These are phyloP conservation scores for Lablab purpureus DNA, from an alignment of 306 rosid genomes.

Conservation along the genomic window DNA sequence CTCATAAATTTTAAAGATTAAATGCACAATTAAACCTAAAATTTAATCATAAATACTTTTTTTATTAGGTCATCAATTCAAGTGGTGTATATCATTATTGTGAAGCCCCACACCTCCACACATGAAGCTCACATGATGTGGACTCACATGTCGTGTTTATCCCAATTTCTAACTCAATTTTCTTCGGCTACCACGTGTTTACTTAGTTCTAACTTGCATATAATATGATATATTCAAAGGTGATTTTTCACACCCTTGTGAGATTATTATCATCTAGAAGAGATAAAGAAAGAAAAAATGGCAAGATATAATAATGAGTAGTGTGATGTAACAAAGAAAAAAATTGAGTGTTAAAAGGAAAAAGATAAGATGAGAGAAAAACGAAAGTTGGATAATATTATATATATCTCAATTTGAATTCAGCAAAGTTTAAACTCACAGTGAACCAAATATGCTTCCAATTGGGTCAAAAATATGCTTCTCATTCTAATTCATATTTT, in stretches of 20 bases:
- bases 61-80: too few relatives aligned
- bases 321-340: neutral
- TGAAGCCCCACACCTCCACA: too few relatives aligned
- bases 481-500: neutral
- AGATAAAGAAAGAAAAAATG: neutral
- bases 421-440: neutral
- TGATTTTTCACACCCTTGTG: neutral
- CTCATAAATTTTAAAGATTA: too few relatives aligned
- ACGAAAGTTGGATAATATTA: neutral
- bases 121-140: neutral
- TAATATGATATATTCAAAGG: neutral
- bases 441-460: neutral
- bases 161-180: neutral
- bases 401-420: neutral
- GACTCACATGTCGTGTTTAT: neutral
- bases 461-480: slow-evolving; percentile 35
- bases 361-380: neutral
- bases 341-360: neutral
- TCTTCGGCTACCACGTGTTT: neutral
- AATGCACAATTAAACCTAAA: too few relatives aligned
- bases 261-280: neutral
- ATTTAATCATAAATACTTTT: too few relatives aligned
- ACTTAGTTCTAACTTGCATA: neutral
- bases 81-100: too few relatives aligned
- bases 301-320: neutral